Percentiles rank a stretch among this genome's conserved stretches.
Evolutionary conservation across 108 stramenopile genomes (phyloP).

Genomic region (Cyclotella cryptica): DNA sequence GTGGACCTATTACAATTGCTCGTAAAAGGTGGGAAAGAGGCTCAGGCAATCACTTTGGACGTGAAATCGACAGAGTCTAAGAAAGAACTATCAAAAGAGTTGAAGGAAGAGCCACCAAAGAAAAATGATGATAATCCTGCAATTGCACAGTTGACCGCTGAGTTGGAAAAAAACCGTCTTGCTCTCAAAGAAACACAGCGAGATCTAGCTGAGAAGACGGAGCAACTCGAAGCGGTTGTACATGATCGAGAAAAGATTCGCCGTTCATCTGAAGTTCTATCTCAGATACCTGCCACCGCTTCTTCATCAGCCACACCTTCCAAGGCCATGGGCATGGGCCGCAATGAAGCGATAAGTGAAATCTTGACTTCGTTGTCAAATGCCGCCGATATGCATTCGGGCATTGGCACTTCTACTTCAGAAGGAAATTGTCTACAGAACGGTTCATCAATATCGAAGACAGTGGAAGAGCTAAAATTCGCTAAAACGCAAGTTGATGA

Average conservation of each 20-base stretch:
- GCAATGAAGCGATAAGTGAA: conserved; percentile 41
- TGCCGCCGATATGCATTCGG: conserved; percentile 19
- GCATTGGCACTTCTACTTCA: conserved; percentile 5
- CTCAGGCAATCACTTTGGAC: conserved; percentile 22
- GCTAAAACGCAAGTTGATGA: conserved; percentile 30
- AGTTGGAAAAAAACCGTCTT: conserved; percentile 29
- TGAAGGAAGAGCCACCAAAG: not conserved
- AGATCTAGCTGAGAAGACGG: conserved; percentile 40
- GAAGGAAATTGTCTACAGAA: conserved; percentile 7
- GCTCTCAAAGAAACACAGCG: conserved; percentile 34
- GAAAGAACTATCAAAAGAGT: not conserved
- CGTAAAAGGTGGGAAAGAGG: conserved; percentile 52
- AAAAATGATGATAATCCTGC: not conserved
- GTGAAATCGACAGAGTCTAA: conserved; percentile 5
- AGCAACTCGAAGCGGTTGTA: conserved; percentile 40
- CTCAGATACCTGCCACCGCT: conserved; percentile 38
- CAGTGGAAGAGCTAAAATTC: conserved; percentile 14
- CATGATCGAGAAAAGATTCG: conserved; percentile 29
- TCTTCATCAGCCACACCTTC: conserved; percentile 28
- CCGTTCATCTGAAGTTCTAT: not conserved
- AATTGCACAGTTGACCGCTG: conserved; percentile 25
- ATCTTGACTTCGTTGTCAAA: conserved; percentile 39
- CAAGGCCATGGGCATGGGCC: conserved; percentile 62
- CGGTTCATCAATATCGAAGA: not conserved
- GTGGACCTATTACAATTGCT: conserved; percentile 49